Evolutionary conservation across 2,329 filamentous ascomycete genomes (phyloP), one percentile per base, ranked within the genome.

Genomic region (Arthrobotrys conoides): DNA sequence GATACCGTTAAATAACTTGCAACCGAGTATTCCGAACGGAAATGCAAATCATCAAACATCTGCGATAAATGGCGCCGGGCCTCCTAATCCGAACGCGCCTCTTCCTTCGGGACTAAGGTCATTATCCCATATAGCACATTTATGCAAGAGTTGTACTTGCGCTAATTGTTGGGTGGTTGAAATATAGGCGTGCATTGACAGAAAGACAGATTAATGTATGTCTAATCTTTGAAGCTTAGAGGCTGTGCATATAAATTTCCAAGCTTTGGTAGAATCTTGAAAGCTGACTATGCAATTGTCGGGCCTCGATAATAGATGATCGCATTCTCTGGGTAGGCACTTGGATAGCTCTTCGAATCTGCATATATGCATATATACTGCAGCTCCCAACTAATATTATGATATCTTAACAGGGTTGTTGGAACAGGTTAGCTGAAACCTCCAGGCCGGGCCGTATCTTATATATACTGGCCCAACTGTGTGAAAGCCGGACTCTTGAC

Each of bases 301-400:
- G 33, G 33, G 8, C 33, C 33, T 8, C 5, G 4, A 30, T 49
- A 10, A 16, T 77, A 85, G 84, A 86, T 86, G 85, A 86, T 86
- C 77, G 84, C 85, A 33, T 86, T 86, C 70, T 86, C 85, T 67
- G 85, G 85, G 84, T 85, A 82, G 10, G 48, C 22, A 22, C 48
- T 14, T 4, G 8, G 14, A 10, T 2, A 41, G 14, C 8, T 41
- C 3, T 41, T 30, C 27, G 27, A 5, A 41, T 10, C 36, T 14
- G 36, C 36, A 41, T 2, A 10, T 14, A 41, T 41, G 14, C 12
- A 41, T 8, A 10, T 2, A 10, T 14, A 5, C 14, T 41, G 2
- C 14, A 41, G 8, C 36, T 41, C 2, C 3, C 8, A 18, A 20
- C 5, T 46, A 20, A 18, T 20, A 20, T 18, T 5, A 16, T 16